Base-by-base conservation (phyloP, 805 yeast genomes). In the Wickerhamiella vanderwaltii region DNA sequence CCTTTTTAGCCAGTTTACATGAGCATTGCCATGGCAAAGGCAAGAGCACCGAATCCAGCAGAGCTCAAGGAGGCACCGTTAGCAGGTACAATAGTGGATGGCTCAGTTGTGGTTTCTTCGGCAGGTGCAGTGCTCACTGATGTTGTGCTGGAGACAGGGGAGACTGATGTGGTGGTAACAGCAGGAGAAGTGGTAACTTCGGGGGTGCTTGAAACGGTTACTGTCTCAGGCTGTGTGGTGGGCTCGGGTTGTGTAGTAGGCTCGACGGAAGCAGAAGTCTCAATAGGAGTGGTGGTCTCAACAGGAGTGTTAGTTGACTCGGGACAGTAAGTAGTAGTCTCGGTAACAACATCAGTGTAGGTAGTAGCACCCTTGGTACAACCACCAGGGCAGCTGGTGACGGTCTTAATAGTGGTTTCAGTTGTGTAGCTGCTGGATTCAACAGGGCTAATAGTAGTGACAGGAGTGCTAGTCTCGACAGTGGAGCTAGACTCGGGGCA, bases 371-470 rank as follows among this genome's bases (percentile, higher is more conserved):
- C 40, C 15, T 37, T 16, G n/a, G 40, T 19, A 34, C 40, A 37
- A 20, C 40, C 40, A 11, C 40, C 40, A 3, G 32, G 32, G 33
- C 40, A 37, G 15, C 31, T 28, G 7, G 40, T 29, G 34, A 37
- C 28, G 13, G 40, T 37, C 40, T 28, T 28, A 13, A 37, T 9
- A 9, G 15, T 26, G 49, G 67, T 60, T 19, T 16, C 13, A 13
- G 35, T 30, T 7, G 29, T 24, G 26, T 20, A 24, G 30, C 30
- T 35, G 30, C 28, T 13, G 12, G 5, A 11, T 12, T 29, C 23
- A 9, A 20, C 28, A 22, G 29, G 37, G 19, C 60, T 72, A 68
- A 44, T 12, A 18, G 26, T 15, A 12, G 36, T 5, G 33, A 16
- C 17, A 19, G 24, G 18, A 43, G 43, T 29, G 4, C 11, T 13